Conservation (phyloP, 495 filamentous ascomycete genomes). For the Xylaria nigripes region DNA sequence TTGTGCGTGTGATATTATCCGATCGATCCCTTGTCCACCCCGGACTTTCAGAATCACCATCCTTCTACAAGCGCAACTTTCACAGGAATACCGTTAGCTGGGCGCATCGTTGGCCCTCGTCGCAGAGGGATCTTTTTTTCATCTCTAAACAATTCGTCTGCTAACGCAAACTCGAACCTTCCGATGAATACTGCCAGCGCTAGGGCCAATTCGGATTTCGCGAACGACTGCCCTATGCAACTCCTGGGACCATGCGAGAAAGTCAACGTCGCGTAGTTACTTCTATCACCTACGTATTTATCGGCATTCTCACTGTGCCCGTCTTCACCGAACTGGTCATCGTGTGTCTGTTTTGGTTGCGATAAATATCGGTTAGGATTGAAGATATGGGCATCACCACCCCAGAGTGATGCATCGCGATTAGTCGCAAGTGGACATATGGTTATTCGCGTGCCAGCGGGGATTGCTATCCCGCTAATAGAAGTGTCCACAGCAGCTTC, state of each 20-base stretch:
- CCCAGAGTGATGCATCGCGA: conserved; percentile 35
- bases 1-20: no score
- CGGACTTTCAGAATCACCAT: conserved; percentile 47
- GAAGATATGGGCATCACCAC: conserved; percentile 31
- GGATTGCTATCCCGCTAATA: conserved; percentile 38
- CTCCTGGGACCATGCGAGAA: conserved; percentile 32
- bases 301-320: not conserved
- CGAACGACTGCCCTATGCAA: conserved; percentile 53
- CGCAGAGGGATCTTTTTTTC: conserved; percentile 41
- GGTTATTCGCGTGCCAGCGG: conserved; percentile 42
- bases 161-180: conserved; percentile 48
- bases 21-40: not conserved
- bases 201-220: conserved; percentile 59
- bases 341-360: conserved; percentile 6
- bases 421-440: conserved; percentile 44
- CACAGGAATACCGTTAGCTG: conserved; percentile 49
- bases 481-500: conserved; percentile 49
- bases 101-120: conserved; percentile 44
- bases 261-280: conserved; percentile 41
- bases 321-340: conserved; percentile 14
- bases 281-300: conserved; percentile 21
- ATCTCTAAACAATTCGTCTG: conserved; percentile 26
- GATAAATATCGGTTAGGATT: conserved; percentile 37
- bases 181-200: conserved; percentile 58
- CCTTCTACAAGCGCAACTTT: conserved; percentile 44